Conservation (phyloP, 192 early-diverging fungal genomes). For the Geranomyces michiganensis region DNA sequence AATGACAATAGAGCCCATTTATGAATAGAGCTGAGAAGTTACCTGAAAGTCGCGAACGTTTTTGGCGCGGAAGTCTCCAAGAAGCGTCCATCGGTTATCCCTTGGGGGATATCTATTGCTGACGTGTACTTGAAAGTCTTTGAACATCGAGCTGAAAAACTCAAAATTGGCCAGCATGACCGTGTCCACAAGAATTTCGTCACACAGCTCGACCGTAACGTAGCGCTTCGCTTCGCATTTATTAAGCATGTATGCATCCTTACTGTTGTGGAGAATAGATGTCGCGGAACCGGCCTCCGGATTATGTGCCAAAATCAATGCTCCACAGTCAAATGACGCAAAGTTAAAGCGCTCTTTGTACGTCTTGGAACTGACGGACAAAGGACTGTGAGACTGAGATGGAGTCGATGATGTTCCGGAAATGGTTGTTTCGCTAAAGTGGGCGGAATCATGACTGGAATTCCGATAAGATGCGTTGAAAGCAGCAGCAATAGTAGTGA, state of each 20-base stretch:
- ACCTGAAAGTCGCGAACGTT: slow-evolving; percentile 80
- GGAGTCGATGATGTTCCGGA: too few relatives aligned
- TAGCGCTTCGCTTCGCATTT: slow-evolving; percentile 79
- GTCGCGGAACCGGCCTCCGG: slow-evolving; percentile 80
- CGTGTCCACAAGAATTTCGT: slow-evolving; percentile 89
- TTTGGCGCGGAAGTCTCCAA: slow-evolving; percentile 82
- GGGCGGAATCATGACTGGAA: too few relatives aligned
- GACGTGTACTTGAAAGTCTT: slow-evolving; percentile 80
- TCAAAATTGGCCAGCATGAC: slow-evolving; percentile 93
- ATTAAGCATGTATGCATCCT: slow-evolving; percentile 97
- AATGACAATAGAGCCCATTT: neutral
- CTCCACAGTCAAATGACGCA: slow-evolving; percentile 92
- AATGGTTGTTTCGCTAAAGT: too few relatives aligned
- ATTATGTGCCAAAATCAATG: slow-evolving; percentile 81
- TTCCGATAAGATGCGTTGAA: too few relatives aligned
- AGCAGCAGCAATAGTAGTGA: too few relatives aligned
- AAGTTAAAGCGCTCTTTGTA: slow-evolving; percentile 91
- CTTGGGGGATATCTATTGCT: slow-evolving; percentile 76
- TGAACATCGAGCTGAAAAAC: slow-evolving; percentile 94
- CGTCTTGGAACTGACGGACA: slow-evolving; percentile 6
- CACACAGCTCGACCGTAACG: slow-evolving; percentile 92
- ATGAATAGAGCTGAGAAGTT: neutral
- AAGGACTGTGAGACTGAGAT: neutral
- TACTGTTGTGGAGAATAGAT: slow-evolving; percentile 84
- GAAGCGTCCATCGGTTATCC: slow-evolving; percentile 72